phyloP scores from a whole-genome alignment of 148 eudicot genomes.

The Rhododendron griersonianum region DNA sequence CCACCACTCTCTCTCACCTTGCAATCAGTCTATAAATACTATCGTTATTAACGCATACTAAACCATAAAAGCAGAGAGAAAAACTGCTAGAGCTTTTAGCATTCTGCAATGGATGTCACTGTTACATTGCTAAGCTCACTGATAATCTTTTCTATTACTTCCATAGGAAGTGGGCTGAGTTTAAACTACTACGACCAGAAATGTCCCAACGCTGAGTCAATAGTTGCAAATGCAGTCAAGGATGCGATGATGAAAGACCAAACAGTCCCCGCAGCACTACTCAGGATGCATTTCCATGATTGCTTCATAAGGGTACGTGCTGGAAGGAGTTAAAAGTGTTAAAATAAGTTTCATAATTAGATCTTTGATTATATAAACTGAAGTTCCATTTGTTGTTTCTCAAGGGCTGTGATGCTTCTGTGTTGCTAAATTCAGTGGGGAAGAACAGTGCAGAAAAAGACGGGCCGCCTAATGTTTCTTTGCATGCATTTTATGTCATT shows the following conservation, averaged over 20 bases:
- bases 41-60: neutral
- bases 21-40: conserved; percentile 27
- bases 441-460: conserved; percentile 59
- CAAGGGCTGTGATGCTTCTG: conserved; percentile 92
- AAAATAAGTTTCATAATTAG: neutral
- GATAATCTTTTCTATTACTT: conserved; percentile 23
- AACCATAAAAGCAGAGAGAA: neutral
- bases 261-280: conserved; percentile 73
- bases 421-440: conserved; percentile 56
- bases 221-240: conserved; percentile 36
- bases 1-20: conserved; percentile 14
- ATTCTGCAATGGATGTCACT: conserved; percentile 32
- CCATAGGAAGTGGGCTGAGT: conserved; percentile 47
- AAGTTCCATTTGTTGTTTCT: neutral
- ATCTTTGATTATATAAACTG: neutral
- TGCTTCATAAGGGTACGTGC: conserved; percentile 74
- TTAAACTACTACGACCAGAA: conserved; percentile 55
- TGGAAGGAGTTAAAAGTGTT: neutral
- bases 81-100: neutral
- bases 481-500: conserved; percentile 76
- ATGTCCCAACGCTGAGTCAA: conserved; percentile 59
- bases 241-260: conserved; percentile 41
- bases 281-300: conserved; percentile 91
- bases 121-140: conserved; percentile 30
- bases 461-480: conserved; percentile 65